phyloP scores from a whole-genome alignment of 768 basidiomycete species.

The Amylocystis lapponica region DNA sequence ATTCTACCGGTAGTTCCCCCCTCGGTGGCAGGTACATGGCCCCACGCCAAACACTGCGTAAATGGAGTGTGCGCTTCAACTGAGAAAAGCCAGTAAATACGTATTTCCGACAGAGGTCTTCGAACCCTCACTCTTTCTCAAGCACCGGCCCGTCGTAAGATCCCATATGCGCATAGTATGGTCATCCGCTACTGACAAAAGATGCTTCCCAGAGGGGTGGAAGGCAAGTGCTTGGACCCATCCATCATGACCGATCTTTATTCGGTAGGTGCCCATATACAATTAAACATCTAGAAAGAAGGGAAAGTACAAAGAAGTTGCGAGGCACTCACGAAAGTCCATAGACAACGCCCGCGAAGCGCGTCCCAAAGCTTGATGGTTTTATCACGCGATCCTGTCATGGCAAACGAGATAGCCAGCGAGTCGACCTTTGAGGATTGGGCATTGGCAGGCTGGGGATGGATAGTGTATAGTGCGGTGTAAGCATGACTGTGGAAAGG shows the following conservation, averaged over 20 bases:
- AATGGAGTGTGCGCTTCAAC: conserved; percentile 26
- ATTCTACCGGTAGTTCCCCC: conserved; percentile 44
- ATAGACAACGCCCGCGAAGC: conserved; percentile 68
- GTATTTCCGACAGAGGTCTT: conserved; percentile 32
- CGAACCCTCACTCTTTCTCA: conserved; percentile 70
- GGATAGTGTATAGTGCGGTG: too few species aligned
- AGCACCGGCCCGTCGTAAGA: conserved; percentile 45
- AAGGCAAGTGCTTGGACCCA: conserved; percentile 55
- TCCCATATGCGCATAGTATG: conserved; percentile 57
- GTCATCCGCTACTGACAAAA: conserved; percentile 55
- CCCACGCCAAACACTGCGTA: too few species aligned
- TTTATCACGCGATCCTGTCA: conserved; percentile 85
- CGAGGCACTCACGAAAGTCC: conserved; percentile 52
- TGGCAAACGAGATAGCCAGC: conserved; percentile 38
- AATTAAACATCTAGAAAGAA: conserved; percentile 32
- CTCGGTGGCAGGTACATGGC: too few species aligned
- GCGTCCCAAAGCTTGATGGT: conserved; percentile 90
- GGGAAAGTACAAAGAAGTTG: conserved; percentile 32
- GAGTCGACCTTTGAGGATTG: conserved; percentile 28
- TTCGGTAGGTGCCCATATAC: too few species aligned
- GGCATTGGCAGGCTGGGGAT: conserved; percentile 21
- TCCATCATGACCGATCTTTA: conserved; percentile 44
- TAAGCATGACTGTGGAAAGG: too few species aligned
- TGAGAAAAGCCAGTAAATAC: conserved; percentile 16
- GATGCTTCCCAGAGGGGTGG: conserved; percentile 51